Evolutionary conservation across 2,329 filamentous ascomycete species (phyloP).

Genomic region (Rhynchosporium agropyri): DNA sequence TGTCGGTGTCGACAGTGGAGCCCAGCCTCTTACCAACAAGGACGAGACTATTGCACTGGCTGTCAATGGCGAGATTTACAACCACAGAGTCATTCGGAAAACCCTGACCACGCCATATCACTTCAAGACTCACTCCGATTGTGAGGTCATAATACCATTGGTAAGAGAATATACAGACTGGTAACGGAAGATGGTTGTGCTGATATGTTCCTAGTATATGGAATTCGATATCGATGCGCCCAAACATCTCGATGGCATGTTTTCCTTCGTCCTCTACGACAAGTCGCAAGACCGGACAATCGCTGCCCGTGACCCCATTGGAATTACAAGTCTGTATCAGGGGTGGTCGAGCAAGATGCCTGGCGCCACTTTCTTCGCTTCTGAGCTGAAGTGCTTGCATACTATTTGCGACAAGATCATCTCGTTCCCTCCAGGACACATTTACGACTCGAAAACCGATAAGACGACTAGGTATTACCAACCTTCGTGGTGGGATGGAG

Average conservation of each 20-base stretch:
- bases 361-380: constrained; percentile 90
- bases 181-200: constrained; percentile 8
- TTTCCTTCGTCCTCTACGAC: constrained; percentile 98
- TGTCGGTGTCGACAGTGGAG: constrained; percentile 91
- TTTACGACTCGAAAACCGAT: constrained; percentile 93
- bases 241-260: constrained; percentile 97
- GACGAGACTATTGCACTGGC: constrained; percentile 87
- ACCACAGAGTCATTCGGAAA: constrained; percentile 95
- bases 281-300: constrained; percentile 90
- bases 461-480: constrained; percentile 85
- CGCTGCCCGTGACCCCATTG: constrained; percentile 94
- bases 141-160: constrained; percentile 97
- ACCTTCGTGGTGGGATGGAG: constrained; percentile 88
- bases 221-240: constrained; percentile 91
- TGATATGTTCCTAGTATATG: constrained; percentile 66
- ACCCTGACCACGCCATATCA: constrained; percentile 79
- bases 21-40: constrained; percentile 91
- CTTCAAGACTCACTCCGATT: constrained; percentile 99
- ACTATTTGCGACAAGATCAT: constrained; percentile 94
- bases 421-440: constrained; percentile 89
- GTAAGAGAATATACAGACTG: constrained; percentile 53
- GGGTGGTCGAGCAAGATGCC: constrained; percentile 85
- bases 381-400: constrained; percentile 91
- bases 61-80: constrained; percentile 99
- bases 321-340: constrained; percentile 96